Conservation (phyloP, 2,329 filamentous ascomycete species). For the Aureobasidium mangrovei region DNA sequence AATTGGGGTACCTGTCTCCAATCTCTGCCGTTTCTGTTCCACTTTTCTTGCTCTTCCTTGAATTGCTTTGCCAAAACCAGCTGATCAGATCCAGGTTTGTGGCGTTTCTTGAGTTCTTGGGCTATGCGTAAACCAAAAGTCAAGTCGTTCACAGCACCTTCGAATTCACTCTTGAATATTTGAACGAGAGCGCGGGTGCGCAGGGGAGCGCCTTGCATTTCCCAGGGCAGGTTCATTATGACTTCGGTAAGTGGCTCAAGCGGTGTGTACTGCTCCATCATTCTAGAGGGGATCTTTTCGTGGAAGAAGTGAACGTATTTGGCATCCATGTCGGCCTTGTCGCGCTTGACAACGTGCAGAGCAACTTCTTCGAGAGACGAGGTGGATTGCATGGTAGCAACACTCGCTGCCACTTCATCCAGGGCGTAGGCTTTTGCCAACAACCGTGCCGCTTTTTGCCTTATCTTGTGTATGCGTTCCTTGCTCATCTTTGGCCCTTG, state of each 20-base stretch:
- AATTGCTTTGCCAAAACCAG: conserved; percentile 44
- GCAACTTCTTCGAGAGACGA: conserved; percentile 71
- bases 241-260: conserved; percentile 59
- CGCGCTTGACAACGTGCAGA: conserved; percentile 61
- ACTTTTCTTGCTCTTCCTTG: conserved; percentile 28
- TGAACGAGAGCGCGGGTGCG: conserved; percentile 67
- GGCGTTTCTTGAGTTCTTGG: conserved; percentile 33
- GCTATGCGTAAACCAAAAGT: conserved; percentile 55
- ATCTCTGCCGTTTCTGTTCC: conserved; percentile 33
- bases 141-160: conserved; percentile 61
- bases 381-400: conserved; percentile 74
- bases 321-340: conserved; percentile 58
- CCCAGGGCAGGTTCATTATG: conserved; percentile 53
- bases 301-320: conserved; percentile 91
- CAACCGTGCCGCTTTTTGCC: conserved; percentile 71
- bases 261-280: conserved; percentile 63
- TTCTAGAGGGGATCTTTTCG: conserved; percentile 73
- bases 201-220: conserved; percentile 57
- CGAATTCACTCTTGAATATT: conserved; percentile 65
- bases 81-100: conserved; percentile 42
- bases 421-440: conserved; percentile 68
- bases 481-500: conserved; percentile 55
- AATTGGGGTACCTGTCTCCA: conserved; percentile 45
- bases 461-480: conserved; percentile 69
- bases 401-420: conserved; percentile 75